Conservation (phyloP, 495 filamentous ascomycete genomes). For the Cenococcum geophilum region DNA sequence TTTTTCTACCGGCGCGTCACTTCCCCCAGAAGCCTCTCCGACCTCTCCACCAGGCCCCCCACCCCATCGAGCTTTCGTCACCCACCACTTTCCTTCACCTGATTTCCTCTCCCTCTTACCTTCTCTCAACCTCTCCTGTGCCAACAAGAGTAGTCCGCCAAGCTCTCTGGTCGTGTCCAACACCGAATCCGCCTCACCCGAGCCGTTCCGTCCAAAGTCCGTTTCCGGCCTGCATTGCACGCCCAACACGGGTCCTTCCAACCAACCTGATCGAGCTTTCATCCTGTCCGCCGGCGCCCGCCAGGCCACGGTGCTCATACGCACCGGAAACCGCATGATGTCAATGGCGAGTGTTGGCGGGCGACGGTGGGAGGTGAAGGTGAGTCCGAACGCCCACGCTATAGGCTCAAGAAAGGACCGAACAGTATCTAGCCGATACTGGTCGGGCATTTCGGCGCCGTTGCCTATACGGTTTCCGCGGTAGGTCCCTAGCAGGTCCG, state of each 20-base stretch:
- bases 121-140: conserved; percentile 75
- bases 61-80: conserved; percentile 66
- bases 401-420: conserved; percentile 70
- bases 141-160: conserved; percentile 65
- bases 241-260: conserved; percentile 66
- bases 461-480: conserved; percentile 50
- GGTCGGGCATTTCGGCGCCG: conserved; percentile 68
- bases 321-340: conserved; percentile 47
- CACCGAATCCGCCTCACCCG: conserved; percentile 36
- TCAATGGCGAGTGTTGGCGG: conserved; percentile 35
- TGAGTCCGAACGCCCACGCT: conserved; percentile 73
- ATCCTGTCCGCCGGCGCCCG: conserved; percentile 61
- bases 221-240: conserved; percentile 56
- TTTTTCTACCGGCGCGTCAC: conserved; percentile 38
- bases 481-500: conserved; percentile 37
- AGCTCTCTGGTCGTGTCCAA: conserved; percentile 60
- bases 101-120: conserved; percentile 55
- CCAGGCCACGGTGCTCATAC: conserved; percentile 55
- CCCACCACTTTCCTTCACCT: conserved; percentile 80
- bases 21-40: conserved; percentile 40
- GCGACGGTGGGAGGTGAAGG: conserved; percentile 46
- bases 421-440: conserved; percentile 64
- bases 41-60: conserved; percentile 42
- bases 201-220: conserved; percentile 40
- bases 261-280: conserved; percentile 62